Conservation (phyloP, 805 yeast species). For the Lipomyces oligophaga region DNA sequence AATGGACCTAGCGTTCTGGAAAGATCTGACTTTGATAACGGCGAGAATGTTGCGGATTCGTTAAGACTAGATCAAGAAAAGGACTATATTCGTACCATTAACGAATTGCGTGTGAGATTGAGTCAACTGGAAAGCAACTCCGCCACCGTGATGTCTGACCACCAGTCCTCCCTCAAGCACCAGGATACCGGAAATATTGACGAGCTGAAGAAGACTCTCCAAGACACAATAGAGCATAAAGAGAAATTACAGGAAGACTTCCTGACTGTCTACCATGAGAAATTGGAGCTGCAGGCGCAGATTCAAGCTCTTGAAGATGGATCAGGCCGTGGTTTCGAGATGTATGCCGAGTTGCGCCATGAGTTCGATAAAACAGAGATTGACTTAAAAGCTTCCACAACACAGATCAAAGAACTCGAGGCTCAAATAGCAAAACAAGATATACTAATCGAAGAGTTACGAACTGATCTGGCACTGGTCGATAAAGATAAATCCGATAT, state of each 20-base stretch:
- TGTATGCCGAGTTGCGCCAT: no score
- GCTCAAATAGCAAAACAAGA: no score
- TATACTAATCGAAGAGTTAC: not conserved
- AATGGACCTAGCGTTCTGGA: conserved; percentile 8
- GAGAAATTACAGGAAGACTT: conserved; percentile 16
- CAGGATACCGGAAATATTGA: not conserved
- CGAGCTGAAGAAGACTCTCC: conserved; percentile 7
- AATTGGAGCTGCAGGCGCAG: conserved; percentile 12
- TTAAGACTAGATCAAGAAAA: conserved; percentile 2
- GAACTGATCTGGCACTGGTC: no score
- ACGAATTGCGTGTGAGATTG: conserved; percentile 3
- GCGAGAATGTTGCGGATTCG: conserved; percentile 1
- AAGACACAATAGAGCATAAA: conserved; percentile 5
- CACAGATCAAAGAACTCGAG: not conserved
- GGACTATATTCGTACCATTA: conserved; percentile 6
- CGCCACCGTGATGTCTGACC: not conserved
- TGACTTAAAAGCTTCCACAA: not conserved
- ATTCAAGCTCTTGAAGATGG: conserved; percentile 12
- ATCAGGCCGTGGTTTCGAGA: not conserved
- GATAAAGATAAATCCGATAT: conserved; percentile 17
- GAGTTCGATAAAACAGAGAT: conserved; percentile 3
- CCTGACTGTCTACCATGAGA: conserved; percentile 16
- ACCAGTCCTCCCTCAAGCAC: not conserved
- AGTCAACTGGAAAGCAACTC: not conserved
- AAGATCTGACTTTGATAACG: not conserved